Evolutionary conservation across 1,284 basidiomycete species (phyloP).

Genomic region (Cystobasidium slooffiae): DNA sequence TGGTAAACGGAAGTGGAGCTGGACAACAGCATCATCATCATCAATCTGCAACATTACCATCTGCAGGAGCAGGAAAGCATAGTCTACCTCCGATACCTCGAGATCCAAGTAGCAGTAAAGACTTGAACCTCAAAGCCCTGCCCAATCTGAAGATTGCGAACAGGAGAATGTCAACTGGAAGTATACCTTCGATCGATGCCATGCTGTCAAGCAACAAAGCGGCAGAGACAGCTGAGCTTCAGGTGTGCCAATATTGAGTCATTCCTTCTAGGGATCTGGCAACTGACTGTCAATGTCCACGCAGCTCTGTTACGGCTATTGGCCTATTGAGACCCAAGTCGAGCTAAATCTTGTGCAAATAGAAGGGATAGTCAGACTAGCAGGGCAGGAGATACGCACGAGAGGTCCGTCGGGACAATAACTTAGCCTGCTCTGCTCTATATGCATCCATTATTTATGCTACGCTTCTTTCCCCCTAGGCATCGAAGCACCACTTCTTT

Average conservation of each 20-base stretch:
- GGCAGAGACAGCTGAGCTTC: constrained; percentile 30
- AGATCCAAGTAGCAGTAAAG: constrained; percentile 10
- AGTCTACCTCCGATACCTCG: constrained; percentile 15
- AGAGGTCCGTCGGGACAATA: constrained; percentile 16
- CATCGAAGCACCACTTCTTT: constrained; percentile 83
- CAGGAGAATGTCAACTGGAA: constrained; percentile 36
- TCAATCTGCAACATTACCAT: not conserved
- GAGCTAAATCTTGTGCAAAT: constrained; percentile 36
- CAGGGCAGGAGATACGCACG: constrained; percentile 32
- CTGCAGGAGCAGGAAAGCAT: not conserved
- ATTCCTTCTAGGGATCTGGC: not conserved
- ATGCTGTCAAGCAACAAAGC: constrained; percentile 6
- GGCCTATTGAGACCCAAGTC: constrained; percentile 44
- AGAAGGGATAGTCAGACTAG: constrained; percentile 36
- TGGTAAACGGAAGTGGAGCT: constrained; percentile 12
- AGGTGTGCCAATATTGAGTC: not conserved
- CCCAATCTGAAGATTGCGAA: constrained; percentile 8
- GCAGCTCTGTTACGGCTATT: constrained; percentile 45
- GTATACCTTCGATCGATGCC: constrained; percentile 38
- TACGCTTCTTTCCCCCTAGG: constrained; percentile 58
- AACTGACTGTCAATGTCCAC: not conserved
- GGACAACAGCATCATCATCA: constrained; percentile 15
- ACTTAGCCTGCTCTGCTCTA: not conserved
- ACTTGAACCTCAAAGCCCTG: constrained; percentile 1
- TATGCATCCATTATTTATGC: not conserved